Conservation (phyloP, 2,329 filamentous ascomycete species). For the Fusarium bulbicola region DNA sequence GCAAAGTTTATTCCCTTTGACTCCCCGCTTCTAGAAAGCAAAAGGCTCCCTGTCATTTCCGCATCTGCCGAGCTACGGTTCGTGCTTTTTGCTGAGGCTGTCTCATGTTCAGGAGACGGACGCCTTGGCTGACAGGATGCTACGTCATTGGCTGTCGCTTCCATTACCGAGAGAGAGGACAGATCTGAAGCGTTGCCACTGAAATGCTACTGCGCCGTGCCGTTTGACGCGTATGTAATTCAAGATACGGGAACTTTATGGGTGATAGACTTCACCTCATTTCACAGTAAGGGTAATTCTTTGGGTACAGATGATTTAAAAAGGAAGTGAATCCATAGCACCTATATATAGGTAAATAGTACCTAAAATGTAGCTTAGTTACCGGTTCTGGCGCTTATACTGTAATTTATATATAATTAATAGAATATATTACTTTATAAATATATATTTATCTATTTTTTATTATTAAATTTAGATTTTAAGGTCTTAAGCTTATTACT, state of each 20-base stretch:
- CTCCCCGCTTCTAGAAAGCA: slow-evolving; percentile 6
- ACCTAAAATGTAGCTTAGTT: no score
- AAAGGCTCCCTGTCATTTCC: slow-evolving; percentile 15
- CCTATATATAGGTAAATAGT: no score
- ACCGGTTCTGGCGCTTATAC: no score
- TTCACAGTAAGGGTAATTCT: background rate
- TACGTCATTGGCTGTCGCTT: background rate
- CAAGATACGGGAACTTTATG: background rate
- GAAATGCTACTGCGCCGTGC: background rate
- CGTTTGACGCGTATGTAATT: background rate
- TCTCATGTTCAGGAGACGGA: background rate
- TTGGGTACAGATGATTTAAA: background rate
- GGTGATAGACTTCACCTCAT: background rate
- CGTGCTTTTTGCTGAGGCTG: background rate
- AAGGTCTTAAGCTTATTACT: no score
- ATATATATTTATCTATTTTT: no score
- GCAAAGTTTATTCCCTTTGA: slow-evolving; percentile 5
- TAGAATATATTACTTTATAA: no score
- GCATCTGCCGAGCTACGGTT: background rate
- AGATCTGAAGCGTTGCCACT: background rate
- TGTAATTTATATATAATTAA: no score
- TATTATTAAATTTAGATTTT: no score
- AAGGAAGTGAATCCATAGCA: no score
- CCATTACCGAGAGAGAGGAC: background rate
- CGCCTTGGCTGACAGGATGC: background rate